These are phyloP conservation scores for Yarrowia yakushimensis DNA, from an alignment of 805 yeast species.

Conservation along the genomic window DNA sequence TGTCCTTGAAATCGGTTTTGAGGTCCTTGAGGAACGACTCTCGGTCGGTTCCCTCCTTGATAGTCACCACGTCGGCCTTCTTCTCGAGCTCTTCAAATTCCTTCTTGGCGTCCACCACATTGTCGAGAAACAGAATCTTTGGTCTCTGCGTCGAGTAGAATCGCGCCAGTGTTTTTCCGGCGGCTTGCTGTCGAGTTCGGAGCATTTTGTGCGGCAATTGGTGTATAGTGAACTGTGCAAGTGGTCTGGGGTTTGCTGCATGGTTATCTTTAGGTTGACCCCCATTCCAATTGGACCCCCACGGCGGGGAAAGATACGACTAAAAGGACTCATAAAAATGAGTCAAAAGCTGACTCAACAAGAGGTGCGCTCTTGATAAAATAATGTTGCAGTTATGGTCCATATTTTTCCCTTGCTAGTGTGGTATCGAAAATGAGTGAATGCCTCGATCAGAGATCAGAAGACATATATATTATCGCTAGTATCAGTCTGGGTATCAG, in stretches of 20 bases:
- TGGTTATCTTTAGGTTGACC: not conserved
- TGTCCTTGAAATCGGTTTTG: conserved; percentile 38
- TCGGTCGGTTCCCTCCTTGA: conserved; percentile 9
- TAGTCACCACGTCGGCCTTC: conserved; percentile 45
- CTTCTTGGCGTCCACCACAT: conserved; percentile 53
- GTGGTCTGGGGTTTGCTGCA: not conserved
- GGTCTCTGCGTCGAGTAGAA: conserved; percentile 41
- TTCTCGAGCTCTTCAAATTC: conserved; percentile 60
- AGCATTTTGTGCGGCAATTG: not conserved
- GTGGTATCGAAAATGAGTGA: too few species aligned
- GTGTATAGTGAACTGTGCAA: not conserved
- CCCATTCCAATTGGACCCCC: not conserved
- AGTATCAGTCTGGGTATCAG: too few species aligned
- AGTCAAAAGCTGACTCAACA: not conserved
- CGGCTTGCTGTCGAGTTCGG: not conserved
- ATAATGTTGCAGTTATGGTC: too few species aligned
- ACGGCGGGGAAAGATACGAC: too few species aligned
- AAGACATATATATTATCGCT: too few species aligned
- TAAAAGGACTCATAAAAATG: too few species aligned
- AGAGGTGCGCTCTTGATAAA: too few species aligned
- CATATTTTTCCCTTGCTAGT: too few species aligned
- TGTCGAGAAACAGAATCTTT: conserved; percentile 64
- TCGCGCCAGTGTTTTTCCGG: conserved; percentile 2
- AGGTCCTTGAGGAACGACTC: conserved; percentile 25
- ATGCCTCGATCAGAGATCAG: too few species aligned